Evolutionary conservation across 75 land plant genomes (phyloP), one percentile per base, ranked within the genome.

Genomic region (Picea glauca): DNA sequence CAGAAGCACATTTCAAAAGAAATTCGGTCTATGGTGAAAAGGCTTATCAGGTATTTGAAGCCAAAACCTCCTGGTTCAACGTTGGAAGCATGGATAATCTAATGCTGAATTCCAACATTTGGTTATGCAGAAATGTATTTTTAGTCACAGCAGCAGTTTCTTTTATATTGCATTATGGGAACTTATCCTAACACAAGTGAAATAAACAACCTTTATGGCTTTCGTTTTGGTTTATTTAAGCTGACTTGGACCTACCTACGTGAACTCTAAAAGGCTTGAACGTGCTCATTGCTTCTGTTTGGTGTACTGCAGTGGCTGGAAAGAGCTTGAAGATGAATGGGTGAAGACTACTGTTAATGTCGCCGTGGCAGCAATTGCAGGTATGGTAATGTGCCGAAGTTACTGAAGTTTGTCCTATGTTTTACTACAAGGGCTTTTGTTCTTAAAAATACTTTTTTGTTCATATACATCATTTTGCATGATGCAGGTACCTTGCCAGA

Each of bases 281-380:
- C 3, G 43, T 21, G 2, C 21, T 70, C n/a, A 68, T 40, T 40
- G 73, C n/a, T 38, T 20, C 21, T 68, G 12, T 68, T 7, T 68
- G 73, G 50, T 40, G 26, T 35, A 20, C 73, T 88, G 88, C 90
- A 95, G 98, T 43, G 81, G 38, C 26, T 93, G 98, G 98, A 95
- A 93, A 81, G 82, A 79, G 17, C 61, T 93, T 78, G 96, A 87
- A 38, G 94, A 95, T 81, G 91, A 88, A 72, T 93, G 94, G 92
- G 88, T 87, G 1, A 82, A 81, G 65, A 85, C 88, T 76, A 83
- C 88, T n/a, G 87, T 67, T 50, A 73, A 83, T 68, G 81, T 85
- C 74, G 80, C 81, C 76, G 85, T 72, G 13, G 85, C 89, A 56
- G 80, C 91, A 31, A 81, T 83, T 81, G 78, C 90, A 72, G 93